A percentile compares a stretch with the other conserved stretches of the same genome.
These are phyloP conservation scores for Fusarium sp. DNA, from an alignment of 2,329 filamentous ascomycete species.

Conservation along the genomic window DNA sequence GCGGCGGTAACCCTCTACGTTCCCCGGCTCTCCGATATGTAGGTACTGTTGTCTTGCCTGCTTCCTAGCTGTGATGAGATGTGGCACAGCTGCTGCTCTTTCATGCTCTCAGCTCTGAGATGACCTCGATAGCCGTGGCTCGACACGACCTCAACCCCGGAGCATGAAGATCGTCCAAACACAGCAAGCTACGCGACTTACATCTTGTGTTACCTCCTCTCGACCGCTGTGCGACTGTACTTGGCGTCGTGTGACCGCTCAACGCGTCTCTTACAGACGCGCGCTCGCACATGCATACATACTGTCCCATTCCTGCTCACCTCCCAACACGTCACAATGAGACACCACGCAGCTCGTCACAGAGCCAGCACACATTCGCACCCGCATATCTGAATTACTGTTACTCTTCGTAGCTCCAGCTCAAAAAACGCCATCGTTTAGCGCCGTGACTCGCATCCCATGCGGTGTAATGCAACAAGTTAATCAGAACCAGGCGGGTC, in stretches of 20 bases:
- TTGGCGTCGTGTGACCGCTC: conserved; percentile 21
- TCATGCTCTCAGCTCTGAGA: conserved; percentile 13
- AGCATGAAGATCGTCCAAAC: conserved; percentile 12
- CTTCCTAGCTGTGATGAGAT: background rate
- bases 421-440: conserved; percentile 15
- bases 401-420: conserved; percentile 4
- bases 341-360: conserved; percentile 30
- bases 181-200: conserved; percentile 14
- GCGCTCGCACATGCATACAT: conserved; percentile 2
- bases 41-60: background rate
- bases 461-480: conserved; percentile 21
- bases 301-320: conserved; percentile 14
- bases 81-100: conserved; percentile 14
- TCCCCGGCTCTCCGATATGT: conserved; percentile 24
- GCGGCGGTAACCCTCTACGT: conserved; percentile 8
- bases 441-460: conserved; percentile 34
- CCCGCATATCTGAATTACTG: conserved; percentile 10
- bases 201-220: conserved; percentile 25
- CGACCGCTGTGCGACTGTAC: background rate
- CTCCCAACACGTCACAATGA: conserved; percentile 42
- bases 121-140: conserved; percentile 18
- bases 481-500: conserved; percentile 19
- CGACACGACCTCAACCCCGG: conserved; percentile 20
- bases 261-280: conserved; percentile 9
- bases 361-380: conserved; percentile 10